These are phyloP conservation scores for Trichophyton schoenleinii DNA, from an alignment of 2,329 filamentous ascomycete species.

Conservation along the genomic window DNA sequence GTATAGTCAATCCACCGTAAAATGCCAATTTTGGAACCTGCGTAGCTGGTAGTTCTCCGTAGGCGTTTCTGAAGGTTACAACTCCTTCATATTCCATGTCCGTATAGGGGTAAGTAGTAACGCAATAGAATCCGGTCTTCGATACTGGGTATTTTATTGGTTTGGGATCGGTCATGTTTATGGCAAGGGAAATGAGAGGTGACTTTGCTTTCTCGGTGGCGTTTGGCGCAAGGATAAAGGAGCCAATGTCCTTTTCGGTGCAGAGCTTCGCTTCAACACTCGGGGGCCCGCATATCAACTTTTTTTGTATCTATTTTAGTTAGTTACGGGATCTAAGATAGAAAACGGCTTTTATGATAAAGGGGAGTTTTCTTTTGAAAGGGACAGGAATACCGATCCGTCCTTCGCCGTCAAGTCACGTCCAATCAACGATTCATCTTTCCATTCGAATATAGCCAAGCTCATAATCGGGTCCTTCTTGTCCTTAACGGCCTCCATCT, in stretches of 20 bases:
- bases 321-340: not conserved
- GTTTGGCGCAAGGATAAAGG: conserved; percentile 71
- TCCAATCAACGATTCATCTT: conserved; percentile 68
- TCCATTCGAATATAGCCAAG: conserved; percentile 88
- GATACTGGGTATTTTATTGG: conserved; percentile 70
- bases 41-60: conserved; percentile 85
- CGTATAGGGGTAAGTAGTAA: conserved; percentile 62
- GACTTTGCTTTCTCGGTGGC: conserved; percentile 58
- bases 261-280: conserved; percentile 59
- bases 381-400: conserved; percentile 37
- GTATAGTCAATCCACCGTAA: conserved; percentile 85
- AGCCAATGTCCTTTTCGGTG: conserved; percentile 61
- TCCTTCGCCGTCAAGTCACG: conserved; percentile 46
- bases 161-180: conserved; percentile 63
- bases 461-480: conserved; percentile 59
- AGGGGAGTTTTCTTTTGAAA: not conserved
- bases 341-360: not conserved
- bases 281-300: conserved; percentile 64
- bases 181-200: conserved; percentile 63
- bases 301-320: conserved; percentile 32
- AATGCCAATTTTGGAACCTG: conserved; percentile 97
- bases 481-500: conserved; percentile 54
- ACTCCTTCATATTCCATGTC: conserved; percentile 59
- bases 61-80: conserved; percentile 88
- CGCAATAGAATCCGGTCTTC: conserved; percentile 92